Conservation (phyloP, 2,329 filamentous ascomycete species). For the Capronia coronata region DNA sequence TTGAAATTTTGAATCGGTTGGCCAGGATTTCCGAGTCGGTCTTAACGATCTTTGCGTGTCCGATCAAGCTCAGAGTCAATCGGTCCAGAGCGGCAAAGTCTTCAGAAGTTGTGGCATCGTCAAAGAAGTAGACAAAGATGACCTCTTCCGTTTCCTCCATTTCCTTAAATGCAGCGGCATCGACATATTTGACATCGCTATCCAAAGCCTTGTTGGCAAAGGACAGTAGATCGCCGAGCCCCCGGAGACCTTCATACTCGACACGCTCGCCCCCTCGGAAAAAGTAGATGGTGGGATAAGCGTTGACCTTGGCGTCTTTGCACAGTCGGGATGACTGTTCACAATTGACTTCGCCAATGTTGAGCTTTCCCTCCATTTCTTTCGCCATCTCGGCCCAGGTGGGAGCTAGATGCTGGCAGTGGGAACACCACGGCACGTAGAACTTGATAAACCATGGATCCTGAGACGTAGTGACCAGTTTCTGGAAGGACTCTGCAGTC, state of each 20-base stretch:
- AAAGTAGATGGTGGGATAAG: constrained; percentile 85
- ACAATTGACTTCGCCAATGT: constrained; percentile 94
- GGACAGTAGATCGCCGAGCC: constrained; percentile 78
- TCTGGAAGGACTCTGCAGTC: constrained; percentile 78
- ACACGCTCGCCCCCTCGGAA: constrained; percentile 87
- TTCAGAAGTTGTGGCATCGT: constrained; percentile 85
- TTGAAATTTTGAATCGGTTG: constrained; percentile 87
- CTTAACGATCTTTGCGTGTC: constrained; percentile 87
- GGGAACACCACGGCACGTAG: constrained; percentile 93
- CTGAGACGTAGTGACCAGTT: constrained; percentile 73
- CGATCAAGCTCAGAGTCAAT: constrained; percentile 78
- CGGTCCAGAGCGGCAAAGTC: constrained; percentile 86
- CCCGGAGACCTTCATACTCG: constrained; percentile 87
- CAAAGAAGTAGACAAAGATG: constrained; percentile 96
- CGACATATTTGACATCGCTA: constrained; percentile 71
- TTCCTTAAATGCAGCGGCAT: constrained; percentile 66
- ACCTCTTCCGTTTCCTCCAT: constrained; percentile 92
- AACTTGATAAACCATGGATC: constrained; percentile 99
- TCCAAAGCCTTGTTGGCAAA: constrained; percentile 84
- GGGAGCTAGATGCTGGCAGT: constrained; percentile 88
- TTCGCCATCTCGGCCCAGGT: constrained; percentile 85
- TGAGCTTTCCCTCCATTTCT: constrained; percentile 82
- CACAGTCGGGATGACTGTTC: constrained; percentile 80
- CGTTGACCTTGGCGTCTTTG: constrained; percentile 74
- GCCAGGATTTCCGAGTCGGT: constrained; percentile 70